These are phyloP conservation scores for Galium porrigens DNA, from an alignment of 305 asterid genomes.

Conservation along the genomic window DNA sequence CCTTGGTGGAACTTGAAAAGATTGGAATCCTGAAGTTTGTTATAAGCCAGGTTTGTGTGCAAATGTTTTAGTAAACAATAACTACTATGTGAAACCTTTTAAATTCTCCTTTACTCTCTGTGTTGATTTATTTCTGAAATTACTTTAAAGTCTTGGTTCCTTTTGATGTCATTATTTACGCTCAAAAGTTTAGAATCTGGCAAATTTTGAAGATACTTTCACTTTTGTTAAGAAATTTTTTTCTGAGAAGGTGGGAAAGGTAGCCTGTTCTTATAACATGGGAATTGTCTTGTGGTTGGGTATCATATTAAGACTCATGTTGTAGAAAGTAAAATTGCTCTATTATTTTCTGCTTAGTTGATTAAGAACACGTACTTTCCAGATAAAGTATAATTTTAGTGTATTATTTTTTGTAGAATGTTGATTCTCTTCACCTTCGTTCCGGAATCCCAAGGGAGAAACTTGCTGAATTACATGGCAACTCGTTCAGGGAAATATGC, in stretches of 20 bases:
- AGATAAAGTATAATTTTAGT: not conserved
- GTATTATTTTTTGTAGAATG: slow-evolving; percentile 32
- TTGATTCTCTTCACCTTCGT: slow-evolving; percentile 87
- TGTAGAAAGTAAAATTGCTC: not conserved
- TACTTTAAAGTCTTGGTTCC: not conserved
- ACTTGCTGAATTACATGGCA: slow-evolving; percentile 80
- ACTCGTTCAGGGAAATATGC: slow-evolving; percentile 79
- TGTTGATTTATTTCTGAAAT: not conserved
- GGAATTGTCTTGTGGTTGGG: not conserved
- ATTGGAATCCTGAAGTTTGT: slow-evolving; percentile 77
- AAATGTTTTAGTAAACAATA: not conserved
- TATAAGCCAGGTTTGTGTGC: slow-evolving; percentile 67
- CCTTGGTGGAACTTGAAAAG: slow-evolving; percentile 74
- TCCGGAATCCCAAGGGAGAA: slow-evolving; percentile 84
- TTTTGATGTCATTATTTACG: not conserved
- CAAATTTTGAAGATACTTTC: not conserved
- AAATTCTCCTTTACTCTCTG: not conserved
- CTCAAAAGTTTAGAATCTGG: not conserved
- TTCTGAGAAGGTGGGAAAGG: not conserved
- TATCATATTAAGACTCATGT: not conserved
- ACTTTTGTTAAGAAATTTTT: too few species aligned
- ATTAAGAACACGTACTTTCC: not conserved
- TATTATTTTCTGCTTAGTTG: not conserved
- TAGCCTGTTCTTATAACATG: not conserved
- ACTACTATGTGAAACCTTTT: not conserved